Conservation (phyloP, 176 grass and related monocot species). For the Calamus simplicifolius region DNA sequence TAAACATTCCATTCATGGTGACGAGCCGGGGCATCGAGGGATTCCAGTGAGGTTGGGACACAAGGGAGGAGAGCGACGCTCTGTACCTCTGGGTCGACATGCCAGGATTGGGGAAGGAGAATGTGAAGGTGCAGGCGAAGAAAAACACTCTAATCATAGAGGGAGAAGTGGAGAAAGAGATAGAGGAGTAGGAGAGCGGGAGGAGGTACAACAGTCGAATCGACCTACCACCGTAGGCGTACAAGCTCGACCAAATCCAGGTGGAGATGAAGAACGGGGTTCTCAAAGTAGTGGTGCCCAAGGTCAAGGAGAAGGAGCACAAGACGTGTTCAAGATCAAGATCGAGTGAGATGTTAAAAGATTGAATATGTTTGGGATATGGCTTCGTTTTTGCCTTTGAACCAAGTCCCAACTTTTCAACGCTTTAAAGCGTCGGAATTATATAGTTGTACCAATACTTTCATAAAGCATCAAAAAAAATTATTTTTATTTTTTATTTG, state of each 20-base stretch:
- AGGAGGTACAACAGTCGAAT: constrained; percentile 49
- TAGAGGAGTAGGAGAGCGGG: background rate
- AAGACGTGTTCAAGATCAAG: too few relatives aligned
- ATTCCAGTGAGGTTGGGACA: constrained; percentile 40
- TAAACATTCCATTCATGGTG: constrained; percentile 22
- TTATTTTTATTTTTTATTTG: too few relatives aligned
- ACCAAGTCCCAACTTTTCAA: too few relatives aligned
- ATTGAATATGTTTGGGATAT: too few relatives aligned
- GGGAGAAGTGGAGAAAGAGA: too few relatives aligned
- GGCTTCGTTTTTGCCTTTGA: too few relatives aligned
- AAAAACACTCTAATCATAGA: constrained; percentile 7
- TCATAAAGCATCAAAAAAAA: too few relatives aligned
- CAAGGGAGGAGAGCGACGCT: constrained; percentile 54
- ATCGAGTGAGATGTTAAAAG: too few relatives aligned
- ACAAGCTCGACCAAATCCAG: constrained; percentile 69
- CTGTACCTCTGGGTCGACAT: constrained; percentile 70
- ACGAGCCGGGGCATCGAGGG: constrained; percentile 1
- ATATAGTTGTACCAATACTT: too few relatives aligned
- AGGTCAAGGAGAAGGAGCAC: background rate
- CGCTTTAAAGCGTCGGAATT: too few relatives aligned
- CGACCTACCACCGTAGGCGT: constrained; percentile 49
- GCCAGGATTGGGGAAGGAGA: constrained; percentile 69
- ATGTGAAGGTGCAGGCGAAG: constrained; percentile 44
- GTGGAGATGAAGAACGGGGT: too few relatives aligned
- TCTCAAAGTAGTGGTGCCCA: too few relatives aligned